Percentiles rank a stretch among this genome's conserved stretches.
Conservation (phyloP, 169 alveolate species). For the Plasmodium fragile region DNA sequence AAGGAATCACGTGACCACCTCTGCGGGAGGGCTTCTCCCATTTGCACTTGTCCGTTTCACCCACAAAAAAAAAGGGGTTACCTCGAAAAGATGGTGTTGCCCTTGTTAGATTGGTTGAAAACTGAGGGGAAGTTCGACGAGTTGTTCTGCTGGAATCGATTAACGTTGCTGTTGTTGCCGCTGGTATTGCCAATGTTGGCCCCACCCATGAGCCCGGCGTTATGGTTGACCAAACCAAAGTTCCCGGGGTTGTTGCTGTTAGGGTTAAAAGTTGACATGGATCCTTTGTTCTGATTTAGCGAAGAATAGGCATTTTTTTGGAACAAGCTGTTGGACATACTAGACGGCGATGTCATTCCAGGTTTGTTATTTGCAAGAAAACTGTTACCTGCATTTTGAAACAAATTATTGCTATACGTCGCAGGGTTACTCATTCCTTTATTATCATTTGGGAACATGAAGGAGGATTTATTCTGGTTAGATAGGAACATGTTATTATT, state of each 20-base stretch:
- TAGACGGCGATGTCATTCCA: slow-evolving; percentile 4
- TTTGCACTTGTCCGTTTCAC: background rate
- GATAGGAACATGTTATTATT: slow-evolving; percentile 11
- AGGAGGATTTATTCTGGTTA: slow-evolving; percentile 30
- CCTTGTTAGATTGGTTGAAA: slow-evolving; percentile 9
- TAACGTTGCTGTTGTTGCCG: background rate
- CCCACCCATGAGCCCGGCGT: background rate
- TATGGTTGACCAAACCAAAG: background rate
- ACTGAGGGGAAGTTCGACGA: slow-evolving; percentile 4
- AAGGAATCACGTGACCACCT: background rate
- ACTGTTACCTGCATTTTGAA: slow-evolving; percentile 19
- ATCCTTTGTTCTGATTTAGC: background rate
- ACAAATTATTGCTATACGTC: slow-evolving; percentile 15
- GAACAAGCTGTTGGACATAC: slow-evolving; percentile 3
- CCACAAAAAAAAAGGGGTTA: background rate
- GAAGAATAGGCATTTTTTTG: slow-evolving; percentile 35
- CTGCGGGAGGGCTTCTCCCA: background rate
- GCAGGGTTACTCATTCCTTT: background rate
- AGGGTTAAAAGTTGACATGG: slow-evolving; percentile 10
- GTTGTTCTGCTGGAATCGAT: slow-evolving; percentile 24
- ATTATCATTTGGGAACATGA: slow-evolving; percentile 17
- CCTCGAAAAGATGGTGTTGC: slow-evolving; percentile 45
- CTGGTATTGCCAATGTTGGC: background rate
- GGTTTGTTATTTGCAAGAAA: background rate
- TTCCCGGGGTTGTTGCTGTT: background rate